phyloP scores from a whole-genome alignment of 495 filamentous ascomycete genomes.

The Chaetomium tenue region DNA sequence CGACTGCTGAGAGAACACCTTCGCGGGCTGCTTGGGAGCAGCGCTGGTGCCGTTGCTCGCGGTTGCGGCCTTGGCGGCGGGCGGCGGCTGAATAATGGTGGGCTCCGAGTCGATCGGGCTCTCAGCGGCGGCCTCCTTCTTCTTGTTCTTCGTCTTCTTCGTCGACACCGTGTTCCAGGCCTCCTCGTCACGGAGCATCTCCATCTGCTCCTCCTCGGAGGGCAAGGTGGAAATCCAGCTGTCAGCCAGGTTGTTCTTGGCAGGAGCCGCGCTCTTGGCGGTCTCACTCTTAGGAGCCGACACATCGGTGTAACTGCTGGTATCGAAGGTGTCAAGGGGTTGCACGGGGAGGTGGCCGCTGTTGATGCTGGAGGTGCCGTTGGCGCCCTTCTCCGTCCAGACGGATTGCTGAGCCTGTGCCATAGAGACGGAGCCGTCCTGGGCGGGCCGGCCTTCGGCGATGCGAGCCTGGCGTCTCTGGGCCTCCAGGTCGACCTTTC shows the following conservation, averaged over 20 bases:
- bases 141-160: conserved; percentile 59
- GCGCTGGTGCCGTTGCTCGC: conserved; percentile 25
- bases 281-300: conserved; percentile 29
- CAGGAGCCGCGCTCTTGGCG: conserved; percentile 23
- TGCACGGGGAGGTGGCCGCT: conserved; percentile 43
- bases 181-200: conserved; percentile 61
- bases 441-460: conserved; percentile 73
- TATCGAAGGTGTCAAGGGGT: conserved; percentile 75
- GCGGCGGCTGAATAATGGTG: conserved; percentile 17
- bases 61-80: conserved; percentile 30
- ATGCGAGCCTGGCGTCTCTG: conserved; percentile 77
- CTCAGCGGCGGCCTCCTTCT: conserved; percentile 42
- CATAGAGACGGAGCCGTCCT: conserved; percentile 61
- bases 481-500: conserved; percentile 69
- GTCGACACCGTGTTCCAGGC: conserved; percentile 75
- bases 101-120: conserved; percentile 32
- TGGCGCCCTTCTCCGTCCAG: conserved; percentile 54
- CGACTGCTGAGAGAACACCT: conserved; percentile 42
- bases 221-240: conserved; percentile 60
- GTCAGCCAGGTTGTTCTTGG: conserved; percentile 33
- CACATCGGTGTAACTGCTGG: conserved; percentile 28
- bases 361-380: conserved; percentile 36
- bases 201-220: conserved; percentile 84
- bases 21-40: conserved; percentile 27
- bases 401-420: conserved; percentile 54